phyloP scores from a whole-genome alignment of 2,329 filamentous ascomycete species.

The Cladophialophora psammophila region DNA sequence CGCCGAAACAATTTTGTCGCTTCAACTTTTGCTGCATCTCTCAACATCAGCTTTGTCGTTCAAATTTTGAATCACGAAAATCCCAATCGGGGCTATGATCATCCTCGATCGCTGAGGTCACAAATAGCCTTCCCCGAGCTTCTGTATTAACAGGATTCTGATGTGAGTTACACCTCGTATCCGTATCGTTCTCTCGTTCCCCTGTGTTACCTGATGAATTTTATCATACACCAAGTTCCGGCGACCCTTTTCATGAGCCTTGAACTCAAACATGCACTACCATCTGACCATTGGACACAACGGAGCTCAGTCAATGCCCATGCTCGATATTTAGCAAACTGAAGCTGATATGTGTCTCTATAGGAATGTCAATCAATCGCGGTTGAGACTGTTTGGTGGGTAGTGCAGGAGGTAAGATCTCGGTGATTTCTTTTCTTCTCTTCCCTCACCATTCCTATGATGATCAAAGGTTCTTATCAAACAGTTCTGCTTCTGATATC shows the following conservation, averaged over 20 bases:
- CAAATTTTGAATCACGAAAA: background rate
- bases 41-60: background rate
- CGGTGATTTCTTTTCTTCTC: background rate
- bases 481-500: conserved; percentile 71
- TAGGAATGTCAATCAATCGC: background rate
- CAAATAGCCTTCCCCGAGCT: background rate
- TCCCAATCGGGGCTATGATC: background rate
- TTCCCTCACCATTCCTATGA: conserved; percentile 46
- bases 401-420: background rate
- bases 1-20: background rate
- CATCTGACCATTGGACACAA: conserved; percentile 56
- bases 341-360: background rate
- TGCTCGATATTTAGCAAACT: background rate
- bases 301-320: background rate
- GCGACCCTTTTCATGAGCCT: conserved; percentile 63
- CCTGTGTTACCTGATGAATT: conserved; percentile 42
- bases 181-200: conserved; percentile 1
- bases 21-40: conserved; percentile 2
- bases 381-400: background rate
- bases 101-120: background rate
- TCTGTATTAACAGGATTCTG: background rate
- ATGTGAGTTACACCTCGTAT: background rate
- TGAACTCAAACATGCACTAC: conserved; percentile 67
- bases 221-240: conserved; percentile 60
- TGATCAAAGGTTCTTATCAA: conserved; percentile 57